Base-by-base conservation (phyloP, 768 basidiomycete genomes). In the Pulveroboletus sp. region DNA sequence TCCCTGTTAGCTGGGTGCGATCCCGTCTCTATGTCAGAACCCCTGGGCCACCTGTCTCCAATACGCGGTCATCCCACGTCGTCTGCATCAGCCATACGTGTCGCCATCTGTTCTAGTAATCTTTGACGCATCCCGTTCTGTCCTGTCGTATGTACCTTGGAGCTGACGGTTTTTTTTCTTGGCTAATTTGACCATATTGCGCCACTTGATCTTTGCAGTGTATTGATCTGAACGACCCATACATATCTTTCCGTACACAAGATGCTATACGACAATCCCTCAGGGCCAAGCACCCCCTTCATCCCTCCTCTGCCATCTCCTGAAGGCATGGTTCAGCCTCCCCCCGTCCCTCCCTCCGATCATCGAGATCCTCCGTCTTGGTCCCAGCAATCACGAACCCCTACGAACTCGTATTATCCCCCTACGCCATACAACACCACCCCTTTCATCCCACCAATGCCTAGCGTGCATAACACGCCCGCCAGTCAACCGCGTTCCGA, bases 271-370 rank as follows among this genome's bases (percentile, higher is more conserved):
- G 66, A 67, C 39, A 54, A 58, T 42, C 66, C 67, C 26, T 63
- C 66, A 18, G 58, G 63, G 52, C 56, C 56, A 10, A 61, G 38
- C 66, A 76, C 51, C 67, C 76, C 50, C 52, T 78, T 55, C 57
- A 67, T 55, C 65, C 73, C 66, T 36, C 75, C 76, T 48, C 58
- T 64, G 6, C 65, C 69, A 38, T 73, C 55, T 52, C 74, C 56
- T 46, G 73, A 57, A 49, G 61, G 49, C 52, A 49, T 40, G 56
- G 68, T 51, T 11, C 69, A 64, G 15, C 70, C 72, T 30, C 73
- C 73, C 4, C 57, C 61, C n/a, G 56, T 72, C 30, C 73, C 71
- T 30, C 40, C 64, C 4, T 58, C 59, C 3, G 61, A 63, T 39
- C 57, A 57, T 24, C 57, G 56, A 43, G 67, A 62, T 14, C 57